Evolutionary conservation across 345 rosid species (phyloP).

Genomic region (Brassica cretica): DNA sequence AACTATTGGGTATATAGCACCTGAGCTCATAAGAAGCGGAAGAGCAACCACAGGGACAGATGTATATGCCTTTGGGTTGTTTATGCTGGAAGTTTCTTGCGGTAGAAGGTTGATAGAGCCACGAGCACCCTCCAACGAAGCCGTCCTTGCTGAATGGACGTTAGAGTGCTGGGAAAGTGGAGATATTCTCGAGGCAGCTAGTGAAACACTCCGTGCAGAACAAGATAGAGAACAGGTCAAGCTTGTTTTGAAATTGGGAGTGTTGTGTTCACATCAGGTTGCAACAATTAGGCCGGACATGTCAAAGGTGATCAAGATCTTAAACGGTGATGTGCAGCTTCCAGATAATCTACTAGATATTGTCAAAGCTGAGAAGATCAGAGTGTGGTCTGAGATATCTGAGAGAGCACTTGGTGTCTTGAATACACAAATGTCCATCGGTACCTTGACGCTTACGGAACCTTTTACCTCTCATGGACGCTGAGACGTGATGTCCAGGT

Average conservation of each 20-base stretch:
- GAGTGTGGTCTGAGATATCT: slow-evolving; percentile 3
- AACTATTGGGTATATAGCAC: slow-evolving; percentile 47
- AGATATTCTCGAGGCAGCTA: slow-evolving; percentile 15
- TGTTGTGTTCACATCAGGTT: slow-evolving; percentile 20
- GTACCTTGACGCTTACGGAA: slow-evolving; percentile 22
- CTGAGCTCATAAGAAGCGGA: slow-evolving; percentile 41
- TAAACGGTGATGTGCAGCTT: slow-evolving; percentile 1
- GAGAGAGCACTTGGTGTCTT: background rate
- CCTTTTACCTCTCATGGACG: slow-evolving; percentile 25
- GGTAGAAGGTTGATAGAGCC: slow-evolving; percentile 43
- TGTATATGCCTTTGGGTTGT: slow-evolving; percentile 42
- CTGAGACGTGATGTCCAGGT: background rate
- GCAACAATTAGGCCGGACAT: slow-evolving; percentile 22
- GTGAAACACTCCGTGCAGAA: background rate
- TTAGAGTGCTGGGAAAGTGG: slow-evolving; percentile 23
- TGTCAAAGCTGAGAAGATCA: slow-evolving; percentile 2
- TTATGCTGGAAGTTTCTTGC: slow-evolving; percentile 46
- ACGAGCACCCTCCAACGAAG: slow-evolving; percentile 56
- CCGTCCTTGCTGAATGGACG: slow-evolving; percentile 37
- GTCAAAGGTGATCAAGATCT: slow-evolving; percentile 11
- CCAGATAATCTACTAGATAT: slow-evolving; percentile 23
- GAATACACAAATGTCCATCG: background rate
- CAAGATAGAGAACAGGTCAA: background rate
- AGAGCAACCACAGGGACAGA: slow-evolving; percentile 41
- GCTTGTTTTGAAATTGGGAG: slow-evolving; percentile 29